These are phyloP conservation scores for Vanderwaltozyma verrucispora DNA, from an alignment of 805 yeast genomes.

Conservation along the genomic window DNA sequence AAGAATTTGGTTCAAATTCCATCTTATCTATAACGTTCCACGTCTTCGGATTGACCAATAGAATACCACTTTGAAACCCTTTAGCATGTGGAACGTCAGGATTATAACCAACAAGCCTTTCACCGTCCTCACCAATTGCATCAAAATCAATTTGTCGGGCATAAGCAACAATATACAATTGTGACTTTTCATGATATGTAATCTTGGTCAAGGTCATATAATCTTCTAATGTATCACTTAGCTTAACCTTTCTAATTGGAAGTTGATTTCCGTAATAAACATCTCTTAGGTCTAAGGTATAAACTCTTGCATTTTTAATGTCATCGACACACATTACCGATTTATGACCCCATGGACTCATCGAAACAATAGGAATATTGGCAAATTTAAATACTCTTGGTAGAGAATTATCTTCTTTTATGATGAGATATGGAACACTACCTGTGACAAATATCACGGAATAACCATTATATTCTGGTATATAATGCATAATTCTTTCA, in stretches of 20 bases:
- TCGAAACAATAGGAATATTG: slow-evolving; percentile 52
- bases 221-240: slow-evolving; percentile 33
- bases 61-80: slow-evolving; percentile 49
- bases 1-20: slow-evolving; percentile 57
- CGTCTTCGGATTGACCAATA: slow-evolving; percentile 58
- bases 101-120: slow-evolving; percentile 46
- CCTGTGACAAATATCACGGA: slow-evolving; percentile 66
- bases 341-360: slow-evolving; percentile 31
- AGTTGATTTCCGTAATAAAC: slow-evolving; percentile 48
- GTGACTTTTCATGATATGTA: slow-evolving; percentile 57
- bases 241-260: slow-evolving; percentile 42
- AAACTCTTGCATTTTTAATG: slow-evolving; percentile 52
- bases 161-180: slow-evolving; percentile 54
- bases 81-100: slow-evolving; percentile 40
- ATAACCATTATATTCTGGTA: slow-evolving; percentile 47
- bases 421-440: slow-evolving; percentile 53
- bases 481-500: slow-evolving; percentile 55
- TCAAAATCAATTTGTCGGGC: slow-evolving; percentile 47
- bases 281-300: slow-evolving; percentile 26
- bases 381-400: slow-evolving; percentile 63
- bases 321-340: slow-evolving; percentile 62
- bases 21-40: slow-evolving; percentile 71
- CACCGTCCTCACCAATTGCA: slow-evolving; percentile 67
- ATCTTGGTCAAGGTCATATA: slow-evolving; percentile 48
- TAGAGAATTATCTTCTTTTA: slow-evolving; percentile 52